phyloP scores from a whole-genome alignment of 805 yeast genomes.

The Ogataea dorogensis region DNA sequence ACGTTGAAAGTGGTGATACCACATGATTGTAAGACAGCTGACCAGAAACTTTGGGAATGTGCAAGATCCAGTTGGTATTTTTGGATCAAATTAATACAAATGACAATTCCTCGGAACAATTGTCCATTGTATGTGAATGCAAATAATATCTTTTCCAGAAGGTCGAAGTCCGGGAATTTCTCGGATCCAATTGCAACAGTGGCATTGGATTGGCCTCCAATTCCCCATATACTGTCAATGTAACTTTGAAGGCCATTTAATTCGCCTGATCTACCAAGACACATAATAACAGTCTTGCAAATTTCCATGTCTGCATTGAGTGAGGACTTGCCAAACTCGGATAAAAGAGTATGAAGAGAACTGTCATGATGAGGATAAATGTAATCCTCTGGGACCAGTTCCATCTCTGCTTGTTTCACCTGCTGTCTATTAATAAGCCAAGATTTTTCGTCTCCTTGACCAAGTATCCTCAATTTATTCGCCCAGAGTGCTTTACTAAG shows the following conservation, averaged over 20 bases:
- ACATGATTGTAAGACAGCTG: constrained; percentile 24
- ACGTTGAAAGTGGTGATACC: constrained; percentile 26
- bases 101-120: constrained; percentile 27
- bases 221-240: constrained; percentile 31
- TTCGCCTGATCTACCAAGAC: constrained; percentile 31
- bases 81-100: constrained; percentile 25
- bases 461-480: constrained; percentile 24
- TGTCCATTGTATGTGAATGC: constrained; percentile 32
- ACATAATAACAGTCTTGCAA: constrained; percentile 26
- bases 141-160: constrained; percentile 29
- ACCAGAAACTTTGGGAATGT: constrained; percentile 29
- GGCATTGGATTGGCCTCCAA: constrained; percentile 13
- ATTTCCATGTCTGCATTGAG: constrained; percentile 24
- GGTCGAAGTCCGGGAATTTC: constrained; percentile 27
- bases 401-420: constrained; percentile 16
- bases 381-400: constrained; percentile 12
- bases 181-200: constrained; percentile 11
- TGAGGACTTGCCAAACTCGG: constrained; percentile 18
- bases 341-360: constrained; percentile 17
- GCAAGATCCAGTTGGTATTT: constrained; percentile 23
- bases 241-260: constrained; percentile 24
- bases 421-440: constrained; percentile 28
- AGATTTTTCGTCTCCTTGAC: constrained; percentile 23
- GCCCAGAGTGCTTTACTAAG: constrained; percentile 28
- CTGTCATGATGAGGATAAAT: constrained; percentile 16